Base-by-base conservation (phyloP, 441 rosid genomes). In the Sinapis alba region DNA sequence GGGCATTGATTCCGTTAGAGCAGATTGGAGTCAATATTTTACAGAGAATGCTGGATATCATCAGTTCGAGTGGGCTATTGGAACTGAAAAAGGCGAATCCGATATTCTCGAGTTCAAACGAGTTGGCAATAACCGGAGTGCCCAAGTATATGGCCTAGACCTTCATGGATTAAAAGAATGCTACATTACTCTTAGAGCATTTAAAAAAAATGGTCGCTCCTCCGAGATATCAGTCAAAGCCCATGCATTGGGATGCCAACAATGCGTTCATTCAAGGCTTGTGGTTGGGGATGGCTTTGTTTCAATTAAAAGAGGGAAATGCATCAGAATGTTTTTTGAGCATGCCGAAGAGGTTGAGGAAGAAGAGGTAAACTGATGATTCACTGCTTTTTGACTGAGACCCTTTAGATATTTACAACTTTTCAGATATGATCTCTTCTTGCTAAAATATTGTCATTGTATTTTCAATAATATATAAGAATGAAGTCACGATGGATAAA, bases 291-390 rank as follows among this genome's bases (percentile, higher is more conserved):
- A 91, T 87, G 98, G 97, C 74, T 86, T 83, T 73, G 92, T 95
- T 65, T 84, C 95, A 68, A 93, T 95, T 30, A 90, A 86, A 45
- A 85, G 84, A 58, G 99, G 99, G 61, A 93, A 90, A 80, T 86
- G 92, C 80, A 93, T 93, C 41, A 80, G 82, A 79, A 85, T 79
- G 71, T 90, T 95, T 86, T 93, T 95, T 84, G 98, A 93, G 75
- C 98, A 89, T 81, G 98, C 99, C 2, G 97, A 95, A 84, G 98
- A 91, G 75, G 92, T 89, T 1, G 99, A 95, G 85, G 98, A 95
- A 84, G 99, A 93, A 85, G 98, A 95, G 96, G 99, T 92, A 54
- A 68, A 84, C 58, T 62, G 10, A 50, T 16, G 19, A 0, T 0
- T 47, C 53, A 47, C 64, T 43, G 60, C 73, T 71, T 65, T 47